These are phyloP conservation scores for Liriodendron chinense DNA, from an alignment of 164 flowering plant genomes.

Conservation along the genomic window DNA sequence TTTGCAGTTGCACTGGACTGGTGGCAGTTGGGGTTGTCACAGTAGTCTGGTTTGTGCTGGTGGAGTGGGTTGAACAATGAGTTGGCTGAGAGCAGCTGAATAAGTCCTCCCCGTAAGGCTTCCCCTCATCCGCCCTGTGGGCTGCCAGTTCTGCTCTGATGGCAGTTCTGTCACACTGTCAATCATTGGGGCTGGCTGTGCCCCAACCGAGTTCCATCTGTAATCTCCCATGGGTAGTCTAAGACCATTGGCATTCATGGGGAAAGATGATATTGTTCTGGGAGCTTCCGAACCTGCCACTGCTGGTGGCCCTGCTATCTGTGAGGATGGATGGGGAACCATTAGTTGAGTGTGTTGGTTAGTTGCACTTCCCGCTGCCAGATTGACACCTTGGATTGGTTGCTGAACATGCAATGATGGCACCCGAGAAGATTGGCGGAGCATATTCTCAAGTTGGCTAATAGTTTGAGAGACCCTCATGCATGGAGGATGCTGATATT, in stretches of 20 bases:
- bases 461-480: conserved; percentile 19
- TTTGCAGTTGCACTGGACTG: background rate
- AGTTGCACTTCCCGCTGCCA: conserved; percentile 10
- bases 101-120: conserved; percentile 56
- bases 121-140: conserved; percentile 82
- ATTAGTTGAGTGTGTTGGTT: conserved; percentile 12
- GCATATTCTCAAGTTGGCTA: conserved; percentile 22
- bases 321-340: conserved; percentile 22
- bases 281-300: conserved; percentile 32
- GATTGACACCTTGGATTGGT: conserved; percentile 24
- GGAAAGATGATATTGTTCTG: conserved; percentile 26
- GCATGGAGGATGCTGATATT: conserved; percentile 23
- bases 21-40: background rate
- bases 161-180: conserved; percentile 23
- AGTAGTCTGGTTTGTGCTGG: conserved; percentile 10
- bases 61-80: conserved; percentile 45
- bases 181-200: conserved; percentile 25
- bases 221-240: conserved; percentile 30
- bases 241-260: conserved; percentile 2
- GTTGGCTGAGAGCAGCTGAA: conserved; percentile 44
- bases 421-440: conserved; percentile 15
- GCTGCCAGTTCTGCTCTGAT: conserved; percentile 57
- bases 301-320: conserved; percentile 25
- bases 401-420: conserved; percentile 22
- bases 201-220: conserved; percentile 21